phyloP scores from a whole-genome alignment of 306 rosid genomes.

The Castanea crenata region DNA sequence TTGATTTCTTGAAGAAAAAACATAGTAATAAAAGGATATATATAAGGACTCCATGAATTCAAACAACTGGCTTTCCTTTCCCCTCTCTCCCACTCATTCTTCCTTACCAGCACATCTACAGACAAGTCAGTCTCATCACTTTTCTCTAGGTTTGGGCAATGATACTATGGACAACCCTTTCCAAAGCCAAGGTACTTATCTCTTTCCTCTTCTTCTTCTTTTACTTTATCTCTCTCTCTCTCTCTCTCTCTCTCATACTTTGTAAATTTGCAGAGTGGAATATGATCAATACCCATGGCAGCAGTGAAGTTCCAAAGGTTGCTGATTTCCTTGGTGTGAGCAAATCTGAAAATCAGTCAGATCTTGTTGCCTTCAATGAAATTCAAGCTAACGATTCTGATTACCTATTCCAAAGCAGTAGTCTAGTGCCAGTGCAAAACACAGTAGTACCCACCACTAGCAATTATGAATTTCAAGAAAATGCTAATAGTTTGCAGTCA shows the following conservation, averaged over 20 bases:
- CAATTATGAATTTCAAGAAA: slow-evolving; percentile 66
- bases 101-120: slow-evolving; percentile 71
- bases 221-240: background rate
- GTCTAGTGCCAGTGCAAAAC: slow-evolving; percentile 54
- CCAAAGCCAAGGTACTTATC: slow-evolving; percentile 62
- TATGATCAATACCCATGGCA: slow-evolving; percentile 52
- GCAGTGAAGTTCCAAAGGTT: slow-evolving; percentile 73
- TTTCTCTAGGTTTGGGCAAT: slow-evolving; percentile 76
- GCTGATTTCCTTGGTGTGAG: slow-evolving; percentile 98
- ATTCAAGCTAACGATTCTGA: slow-evolving; percentile 59
- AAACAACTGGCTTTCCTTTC: slow-evolving; percentile 98
- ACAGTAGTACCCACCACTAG: slow-evolving; percentile 39
- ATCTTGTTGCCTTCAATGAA: slow-evolving; percentile 59
- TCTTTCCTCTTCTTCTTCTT: background rate
- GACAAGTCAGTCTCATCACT: slow-evolving; percentile 71
- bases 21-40: background rate
- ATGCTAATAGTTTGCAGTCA: slow-evolving; percentile 63
- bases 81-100: slow-evolving; percentile 82
- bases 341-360: slow-evolving; percentile 75
- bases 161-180: slow-evolving; percentile 81
- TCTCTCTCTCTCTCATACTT: background rate
- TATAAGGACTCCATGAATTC: slow-evolving; percentile 67
- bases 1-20: slow-evolving; percentile 23
- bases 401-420: slow-evolving; percentile 53
- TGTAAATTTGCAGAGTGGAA: slow-evolving; percentile 66